Evolutionary conservation across 495 filamentous ascomycete genomes (phyloP), one percentile per base, ranked within the genome.

Genomic region (Trichoderma gamsii): DNA sequence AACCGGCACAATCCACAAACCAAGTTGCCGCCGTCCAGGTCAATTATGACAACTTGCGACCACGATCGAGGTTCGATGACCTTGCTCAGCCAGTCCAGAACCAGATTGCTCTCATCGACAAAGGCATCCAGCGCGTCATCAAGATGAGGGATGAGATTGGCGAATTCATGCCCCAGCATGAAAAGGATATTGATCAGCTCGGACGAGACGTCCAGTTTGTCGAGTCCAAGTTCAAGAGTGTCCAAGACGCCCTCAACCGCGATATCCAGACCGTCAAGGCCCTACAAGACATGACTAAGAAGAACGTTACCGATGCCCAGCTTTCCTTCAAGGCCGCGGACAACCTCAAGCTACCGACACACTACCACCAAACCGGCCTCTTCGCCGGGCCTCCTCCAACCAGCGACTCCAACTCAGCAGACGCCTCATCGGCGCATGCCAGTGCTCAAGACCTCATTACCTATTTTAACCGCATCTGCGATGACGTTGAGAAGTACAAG

Each of bases 61-160:
- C 90, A 6, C 97, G 92, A 0, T 97, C 95, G 9, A 89, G 95
- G 67, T 97, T 92, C 79, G 88, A 89, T 75, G 94, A 97, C 79
- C 87, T 96, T 49, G 85, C 91, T 56, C 90, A 93, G 71, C 85
- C 89, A 44, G 79, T 97, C n/a, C 91, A 96, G 70, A 84, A 85
- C 63, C 75, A 90, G 61, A 89, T 99, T 56, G 85, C 90, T 65
- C 73, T 75, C 15, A 86, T 96, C 69, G 94, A 99, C 75, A 82
- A 83, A 23, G 83, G 85, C 73, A 90, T 97, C 69, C 81, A 88
- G 41, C 79, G 82, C 65, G 89, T 92, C 72, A 92, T 92, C 66
- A 70, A 75, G 25, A 76, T 80, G 67, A 84, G 84, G 70, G 78
- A 83, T 21, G 79, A 88, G 64, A 81, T 85, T 66, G 80, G 83